These are phyloP conservation scores for Amylostereum areolatum DNA, from an alignment of 1,284 basidiomycete species.

Conservation along the genomic window DNA sequence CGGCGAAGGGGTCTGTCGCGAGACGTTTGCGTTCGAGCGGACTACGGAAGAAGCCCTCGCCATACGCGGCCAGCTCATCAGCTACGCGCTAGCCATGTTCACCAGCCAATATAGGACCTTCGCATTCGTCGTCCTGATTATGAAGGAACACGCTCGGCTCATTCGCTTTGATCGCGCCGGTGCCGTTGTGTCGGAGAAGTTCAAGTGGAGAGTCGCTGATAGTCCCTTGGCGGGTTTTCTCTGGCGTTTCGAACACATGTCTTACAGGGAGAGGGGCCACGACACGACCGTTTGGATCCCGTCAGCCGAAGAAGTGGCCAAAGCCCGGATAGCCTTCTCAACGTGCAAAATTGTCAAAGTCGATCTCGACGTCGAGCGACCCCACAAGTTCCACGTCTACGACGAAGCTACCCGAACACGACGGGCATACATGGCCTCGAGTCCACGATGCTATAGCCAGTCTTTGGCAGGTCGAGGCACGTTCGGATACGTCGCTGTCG, in stretches of 20 bases:
- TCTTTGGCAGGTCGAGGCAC: background rate
- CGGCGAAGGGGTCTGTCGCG: no score
- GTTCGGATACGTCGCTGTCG: background rate
- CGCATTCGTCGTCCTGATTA: background rate
- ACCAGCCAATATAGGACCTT: background rate
- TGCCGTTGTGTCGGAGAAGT: background rate
- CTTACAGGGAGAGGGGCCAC: background rate
- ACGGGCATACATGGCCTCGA: background rate
- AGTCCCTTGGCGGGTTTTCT: background rate
- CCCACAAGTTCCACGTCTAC: no score
- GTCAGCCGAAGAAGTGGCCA: background rate
- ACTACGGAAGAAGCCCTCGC: no score
- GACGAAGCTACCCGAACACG: background rate
- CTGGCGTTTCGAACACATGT: constrained; percentile 1
- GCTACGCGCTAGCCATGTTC: no score
- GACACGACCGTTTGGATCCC: background rate
- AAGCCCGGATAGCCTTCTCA: no score
- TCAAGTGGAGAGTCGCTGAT: background rate
- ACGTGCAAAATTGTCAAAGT: no score
- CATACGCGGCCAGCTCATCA: no score
- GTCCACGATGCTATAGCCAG: background rate
- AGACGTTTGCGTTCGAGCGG: no score
- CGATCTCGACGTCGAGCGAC: no score
- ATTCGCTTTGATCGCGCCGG: background rate
- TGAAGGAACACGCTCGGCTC: background rate